Base-by-base conservation (phyloP, 768 basidiomycete genomes). In the Clavulina sp. region DNA sequence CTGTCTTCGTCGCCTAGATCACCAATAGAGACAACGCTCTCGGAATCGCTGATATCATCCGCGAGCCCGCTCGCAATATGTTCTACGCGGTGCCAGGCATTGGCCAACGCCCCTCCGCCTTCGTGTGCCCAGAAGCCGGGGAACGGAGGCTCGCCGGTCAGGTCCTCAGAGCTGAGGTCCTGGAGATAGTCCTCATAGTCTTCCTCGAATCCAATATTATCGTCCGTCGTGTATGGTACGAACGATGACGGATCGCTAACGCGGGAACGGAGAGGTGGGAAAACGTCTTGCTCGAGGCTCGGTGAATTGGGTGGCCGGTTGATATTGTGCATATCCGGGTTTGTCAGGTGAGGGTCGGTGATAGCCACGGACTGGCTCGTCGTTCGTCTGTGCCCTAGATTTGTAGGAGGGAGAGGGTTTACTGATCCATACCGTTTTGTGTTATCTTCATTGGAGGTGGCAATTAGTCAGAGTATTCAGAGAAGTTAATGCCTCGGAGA, bases 111-210 rank as follows among this genome's bases (percentile, higher is more conserved):
- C 43, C 55, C 46, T 48, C 53, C 48, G 50, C 56, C 4, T 52
- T 54, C 52, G 26, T 29, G 55, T 33, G 57, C 52, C 29, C 51
- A 54, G 41, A 19, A 56, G 38, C 46, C 53, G 29, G 31, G 47
- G 36, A 21, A 33, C 33, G 48, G 24, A 31, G 48, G 24, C 30
- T 58, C 57, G 9, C 56, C 58, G 21, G 52, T 55, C 9, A 47
- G 49, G 43, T 44, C 52, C 2, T 53, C 57, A 36, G 53, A 21
- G 18, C 82, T 83, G 23, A 91, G 68, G 60, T 87, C 87, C n/a
- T 81, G 85, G 26, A 97, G 69, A 59, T 93, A 89, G 60, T 93
- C 91, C 63, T 96, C 92, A 60, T 95, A 97, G 60, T 95, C 92
- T 61, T 89, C 87, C 60, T 96, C 92, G 58, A 91, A 92, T 0